Conservation (phyloP, 352 stramenopile genomes). For the Elongisporangium senticosum region DNA sequence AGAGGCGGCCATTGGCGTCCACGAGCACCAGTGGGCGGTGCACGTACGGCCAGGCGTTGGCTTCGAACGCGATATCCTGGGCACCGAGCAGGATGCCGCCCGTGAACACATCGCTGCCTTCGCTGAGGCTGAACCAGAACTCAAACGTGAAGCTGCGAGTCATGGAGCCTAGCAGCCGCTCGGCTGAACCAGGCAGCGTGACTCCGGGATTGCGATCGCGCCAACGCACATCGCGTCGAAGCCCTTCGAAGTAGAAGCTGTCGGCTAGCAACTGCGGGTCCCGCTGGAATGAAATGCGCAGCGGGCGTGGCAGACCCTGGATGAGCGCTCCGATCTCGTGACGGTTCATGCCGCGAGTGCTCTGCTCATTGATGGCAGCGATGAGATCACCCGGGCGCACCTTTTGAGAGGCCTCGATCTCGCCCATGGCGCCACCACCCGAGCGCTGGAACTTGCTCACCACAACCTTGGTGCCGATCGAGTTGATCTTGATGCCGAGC, state of each 20-base stretch:
- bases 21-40: slow-evolving; percentile 60
- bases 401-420: slow-evolving; percentile 62
- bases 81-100: slow-evolving; percentile 58
- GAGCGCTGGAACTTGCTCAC: slow-evolving; percentile 69
- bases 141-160: slow-evolving; percentile 44
- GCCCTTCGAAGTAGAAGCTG: slow-evolving; percentile 51
- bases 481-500: slow-evolving; percentile 76
- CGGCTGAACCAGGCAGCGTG: slow-evolving; percentile 35
- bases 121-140: slow-evolving; percentile 62
- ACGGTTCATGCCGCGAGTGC: slow-evolving; percentile 49
- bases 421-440: slow-evolving; percentile 45
- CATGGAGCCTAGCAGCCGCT: slow-evolving; percentile 23
- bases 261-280: slow-evolving; percentile 43
- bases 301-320: slow-evolving; percentile 41
- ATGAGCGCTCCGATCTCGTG: slow-evolving; percentile 58
- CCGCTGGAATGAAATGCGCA: slow-evolving; percentile 55
- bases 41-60: slow-evolving; percentile 42
- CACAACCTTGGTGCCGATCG: slow-evolving; percentile 59
- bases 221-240: slow-evolving; percentile 44
- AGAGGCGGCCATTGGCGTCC: slow-evolving; percentile 54
- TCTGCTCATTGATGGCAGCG: slow-evolving; percentile 56
- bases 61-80: slow-evolving; percentile 44
- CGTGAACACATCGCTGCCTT: slow-evolving; percentile 43
- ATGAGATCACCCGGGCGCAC: slow-evolving; percentile 61
- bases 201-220: slow-evolving; percentile 51